Conservation (phyloP, 805 yeast species). For the Wickerhamomyces bovis region DNA sequence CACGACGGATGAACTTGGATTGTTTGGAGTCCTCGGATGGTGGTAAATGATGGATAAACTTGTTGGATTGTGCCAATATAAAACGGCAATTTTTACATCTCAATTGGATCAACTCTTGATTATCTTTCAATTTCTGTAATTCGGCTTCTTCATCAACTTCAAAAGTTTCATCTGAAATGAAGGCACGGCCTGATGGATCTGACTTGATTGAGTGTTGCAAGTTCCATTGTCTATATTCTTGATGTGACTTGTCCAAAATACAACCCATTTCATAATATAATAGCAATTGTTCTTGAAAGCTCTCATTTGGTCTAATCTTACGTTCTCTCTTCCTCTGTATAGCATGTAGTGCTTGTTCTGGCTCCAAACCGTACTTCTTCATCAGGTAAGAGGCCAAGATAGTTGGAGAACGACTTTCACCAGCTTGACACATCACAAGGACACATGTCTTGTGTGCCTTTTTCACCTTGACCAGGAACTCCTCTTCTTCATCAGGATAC, state of each 20-base stretch:
- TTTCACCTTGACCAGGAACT: conserved; percentile 20
- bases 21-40: conserved; percentile 64
- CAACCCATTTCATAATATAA: conserved; percentile 47
- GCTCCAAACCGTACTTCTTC: conserved; percentile 58
- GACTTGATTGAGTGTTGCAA: conserved; percentile 29
- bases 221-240: conserved; percentile 39
- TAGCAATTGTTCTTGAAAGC: conserved; percentile 66
- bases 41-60: conserved; percentile 58
- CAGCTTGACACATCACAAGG: conserved; percentile 81
- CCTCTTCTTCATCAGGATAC: conserved; percentile 35
- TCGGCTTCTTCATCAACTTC: conserved; percentile 25
- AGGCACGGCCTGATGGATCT: conserved; percentile 36
- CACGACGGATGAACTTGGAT: conserved; percentile 57
- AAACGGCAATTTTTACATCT: conserved; percentile 84
- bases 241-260: conserved; percentile 25
- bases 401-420: conserved; percentile 86
- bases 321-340: conserved; percentile 55
- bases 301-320: conserved; percentile 61
- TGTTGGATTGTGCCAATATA: conserved; percentile 54
- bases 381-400: conserved; percentile 84
- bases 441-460: conserved; percentile 38
- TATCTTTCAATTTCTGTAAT: conserved; percentile 21
- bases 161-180: conserved; percentile 26
- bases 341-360: conserved; percentile 65
- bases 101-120: conserved; percentile 32